Evolutionary conservation across 352 stramenopile species (phyloP).

Genomic region (Phytopythium helicoides): DNA sequence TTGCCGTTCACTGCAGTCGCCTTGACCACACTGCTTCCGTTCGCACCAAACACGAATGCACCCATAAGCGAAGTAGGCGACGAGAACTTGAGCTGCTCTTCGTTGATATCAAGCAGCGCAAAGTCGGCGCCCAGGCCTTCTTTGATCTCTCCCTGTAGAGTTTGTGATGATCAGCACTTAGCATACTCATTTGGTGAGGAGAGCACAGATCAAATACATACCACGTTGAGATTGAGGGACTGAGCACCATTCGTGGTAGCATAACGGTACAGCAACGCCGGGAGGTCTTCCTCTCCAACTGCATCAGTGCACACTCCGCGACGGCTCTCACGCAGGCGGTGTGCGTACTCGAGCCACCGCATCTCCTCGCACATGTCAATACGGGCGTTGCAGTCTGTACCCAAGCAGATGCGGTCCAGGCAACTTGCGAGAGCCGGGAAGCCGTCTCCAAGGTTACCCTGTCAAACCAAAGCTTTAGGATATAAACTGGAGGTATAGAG

Average conservation of each 20-base stretch:
- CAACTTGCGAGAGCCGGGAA: constrained; percentile 71
- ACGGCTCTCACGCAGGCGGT: constrained; percentile 60
- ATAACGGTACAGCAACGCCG: constrained; percentile 66
- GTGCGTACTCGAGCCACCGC: constrained; percentile 77
- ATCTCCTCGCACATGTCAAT: constrained; percentile 86
- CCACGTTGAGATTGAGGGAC: constrained; percentile 67
- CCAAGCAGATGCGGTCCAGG: constrained; percentile 60
- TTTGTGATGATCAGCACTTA: too few species aligned
- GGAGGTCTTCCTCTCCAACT: constrained; percentile 50
- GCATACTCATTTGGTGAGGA: too few species aligned
- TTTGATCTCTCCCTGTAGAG: constrained; percentile 58
- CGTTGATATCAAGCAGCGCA: constrained; percentile 58
- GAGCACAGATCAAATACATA: constrained; percentile 23
- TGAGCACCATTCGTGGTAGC: constrained; percentile 62
- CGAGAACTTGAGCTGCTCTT: constrained; percentile 72
- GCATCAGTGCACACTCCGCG: constrained; percentile 62
- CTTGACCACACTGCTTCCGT: constrained; percentile 67
- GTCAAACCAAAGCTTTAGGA: constrained; percentile 4
- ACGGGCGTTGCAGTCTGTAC: constrained; percentile 75
- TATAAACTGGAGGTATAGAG: background rate
- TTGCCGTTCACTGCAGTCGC: constrained; percentile 72
- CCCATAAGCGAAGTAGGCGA: constrained; percentile 54
- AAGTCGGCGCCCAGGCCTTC: constrained; percentile 65
- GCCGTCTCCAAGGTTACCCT: constrained; percentile 69
- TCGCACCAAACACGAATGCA: constrained; percentile 69